Evolutionary conservation across 495 filamentous ascomycete genomes (phyloP), one percentile per base, ranked within the genome.

Genomic region (Xylaria bambusicola): DNA sequence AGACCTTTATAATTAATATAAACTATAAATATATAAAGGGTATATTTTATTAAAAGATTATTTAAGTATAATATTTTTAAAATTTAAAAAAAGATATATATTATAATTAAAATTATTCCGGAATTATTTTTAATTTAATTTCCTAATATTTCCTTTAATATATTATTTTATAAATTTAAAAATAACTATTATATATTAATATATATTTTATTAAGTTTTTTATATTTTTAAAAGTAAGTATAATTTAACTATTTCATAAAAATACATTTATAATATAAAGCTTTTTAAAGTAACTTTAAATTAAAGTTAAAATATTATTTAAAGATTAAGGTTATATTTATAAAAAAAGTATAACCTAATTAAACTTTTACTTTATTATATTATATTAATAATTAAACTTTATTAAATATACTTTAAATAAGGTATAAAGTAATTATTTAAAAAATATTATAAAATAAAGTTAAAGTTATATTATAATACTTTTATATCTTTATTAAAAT

Each of bases 21-120:
- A 44, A 44, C n/a, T 44, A 44, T 44, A 44, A 44, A 17, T 44
- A 44, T 44, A 44, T 44, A 44, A 44, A 44, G 17, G n/a, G 41
- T 20, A n/a, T n/a, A 8, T 44, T 44, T 44, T 44, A 44, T 44
- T 44, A 44, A 8, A 44, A 44, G 17, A 20, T 44, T 44, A 44
- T 44, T 44, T 44, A 44, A n/a, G 41, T 20, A 5, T 44, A n/a
- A n/a, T 44, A 44, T 44, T 44, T 44, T n/a, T 44, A 44, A 8
- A 44, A 15, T 44, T n/a, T 44, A 44, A n/a, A 44, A 44, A 44
- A 44, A 44, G 17, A 20, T 44, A 44, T 8, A 20, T 44, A 44
- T 7, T 44, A 5, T 44, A 8, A 5, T 5, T 44, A 8, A 7
- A 44, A 44, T 44, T 44, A 44, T 44, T 44, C 17, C 17, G 7